These are phyloP conservation scores for Nigrospora osmanthi DNA, from an alignment of 2,329 filamentous ascomycete species.

Conservation along the genomic window DNA sequence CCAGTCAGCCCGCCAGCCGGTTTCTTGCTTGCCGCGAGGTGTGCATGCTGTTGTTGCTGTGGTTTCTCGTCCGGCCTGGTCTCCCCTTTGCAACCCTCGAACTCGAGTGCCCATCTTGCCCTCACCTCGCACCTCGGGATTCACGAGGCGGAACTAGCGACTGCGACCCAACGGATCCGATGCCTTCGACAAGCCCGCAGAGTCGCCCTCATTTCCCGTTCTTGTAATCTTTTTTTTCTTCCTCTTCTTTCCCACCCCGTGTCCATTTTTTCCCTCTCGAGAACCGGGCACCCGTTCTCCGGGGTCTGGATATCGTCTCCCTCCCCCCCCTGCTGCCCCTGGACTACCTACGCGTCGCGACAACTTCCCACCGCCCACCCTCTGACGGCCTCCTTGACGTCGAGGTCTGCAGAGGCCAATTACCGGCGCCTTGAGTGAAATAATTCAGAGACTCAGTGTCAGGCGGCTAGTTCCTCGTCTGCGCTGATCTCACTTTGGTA, in stretches of 20 bases:
- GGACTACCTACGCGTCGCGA: background rate
- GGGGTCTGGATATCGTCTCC: background rate
- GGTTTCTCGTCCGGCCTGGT: too few relatives aligned
- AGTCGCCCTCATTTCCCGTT: conserved; percentile 3
- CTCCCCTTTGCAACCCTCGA: too few relatives aligned
- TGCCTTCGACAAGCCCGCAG: conserved; percentile 6
- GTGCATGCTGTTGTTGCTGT: too few relatives aligned
- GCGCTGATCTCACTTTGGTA: conserved; percentile 52
- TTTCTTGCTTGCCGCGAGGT: too few relatives aligned
- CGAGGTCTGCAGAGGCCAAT: too few relatives aligned
- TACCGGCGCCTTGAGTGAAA: conserved; percentile 4
- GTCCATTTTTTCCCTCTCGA: background rate
- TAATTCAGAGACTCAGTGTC: conserved; percentile 44
- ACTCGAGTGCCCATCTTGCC: too few relatives aligned
- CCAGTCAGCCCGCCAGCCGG: too few relatives aligned
- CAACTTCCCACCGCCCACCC: background rate
- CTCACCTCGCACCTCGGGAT: too few relatives aligned
- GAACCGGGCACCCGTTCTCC: background rate
- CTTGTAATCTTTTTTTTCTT: conserved; percentile 3
- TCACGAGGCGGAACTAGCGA: conserved; percentile 2
- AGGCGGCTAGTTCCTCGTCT: conserved; percentile 53
- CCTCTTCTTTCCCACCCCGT: background rate
- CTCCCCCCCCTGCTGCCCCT: background rate
- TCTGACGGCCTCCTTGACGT: background rate
- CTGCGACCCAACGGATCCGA: conserved; percentile 4